These are phyloP conservation scores for Marchantia polymorpha DNA, from an alignment of 225 moss, liverwort and hornwort species.

Conservation along the genomic window DNA sequence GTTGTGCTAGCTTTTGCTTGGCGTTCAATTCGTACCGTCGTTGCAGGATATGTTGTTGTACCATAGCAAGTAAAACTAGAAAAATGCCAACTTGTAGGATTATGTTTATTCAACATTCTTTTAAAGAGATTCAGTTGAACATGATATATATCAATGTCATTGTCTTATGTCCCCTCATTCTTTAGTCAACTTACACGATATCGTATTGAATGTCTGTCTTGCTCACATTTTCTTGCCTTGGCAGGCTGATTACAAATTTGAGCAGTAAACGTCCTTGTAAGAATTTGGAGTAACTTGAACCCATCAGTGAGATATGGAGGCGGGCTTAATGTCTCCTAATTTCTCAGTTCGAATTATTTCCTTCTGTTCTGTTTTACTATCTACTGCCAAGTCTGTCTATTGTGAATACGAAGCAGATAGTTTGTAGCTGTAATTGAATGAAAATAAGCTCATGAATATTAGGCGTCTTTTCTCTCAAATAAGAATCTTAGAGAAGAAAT, in stretches of 20 bases:
- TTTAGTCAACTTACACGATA: not conserved
- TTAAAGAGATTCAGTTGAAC: slow-evolving; percentile 4
- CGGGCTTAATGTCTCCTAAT: not conserved
- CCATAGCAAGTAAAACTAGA: slow-evolving; percentile 13
- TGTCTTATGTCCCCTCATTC: slow-evolving; percentile 5
- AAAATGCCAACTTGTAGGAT: slow-evolving; percentile 13
- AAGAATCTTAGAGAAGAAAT: not conserved
- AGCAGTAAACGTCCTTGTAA: slow-evolving; percentile 23
- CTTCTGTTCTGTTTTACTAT: not conserved
- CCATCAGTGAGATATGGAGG: slow-evolving; percentile 23
- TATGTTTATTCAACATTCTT: slow-evolving; percentile 6
- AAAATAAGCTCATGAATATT: not conserved
- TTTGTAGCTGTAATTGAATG: not conserved
- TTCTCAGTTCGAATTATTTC: not conserved
- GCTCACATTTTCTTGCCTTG: slow-evolving; percentile 26
- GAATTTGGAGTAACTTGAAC: slow-evolving; percentile 22
- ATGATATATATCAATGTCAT: not conserved
- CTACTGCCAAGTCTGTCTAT: not conserved
- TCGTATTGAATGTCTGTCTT: not conserved
- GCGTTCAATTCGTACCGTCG: not conserved
- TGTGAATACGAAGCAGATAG: not conserved
- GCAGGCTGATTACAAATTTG: slow-evolving; percentile 25
- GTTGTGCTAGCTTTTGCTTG: slow-evolving; percentile 16
- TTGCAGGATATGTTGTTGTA: slow-evolving; percentile 18
- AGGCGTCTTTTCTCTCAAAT: too few relatives aligned